phyloP scores from a whole-genome alignment of 2,329 filamentous ascomycete genomes.

The Calonectria pauciramosa region DNA sequence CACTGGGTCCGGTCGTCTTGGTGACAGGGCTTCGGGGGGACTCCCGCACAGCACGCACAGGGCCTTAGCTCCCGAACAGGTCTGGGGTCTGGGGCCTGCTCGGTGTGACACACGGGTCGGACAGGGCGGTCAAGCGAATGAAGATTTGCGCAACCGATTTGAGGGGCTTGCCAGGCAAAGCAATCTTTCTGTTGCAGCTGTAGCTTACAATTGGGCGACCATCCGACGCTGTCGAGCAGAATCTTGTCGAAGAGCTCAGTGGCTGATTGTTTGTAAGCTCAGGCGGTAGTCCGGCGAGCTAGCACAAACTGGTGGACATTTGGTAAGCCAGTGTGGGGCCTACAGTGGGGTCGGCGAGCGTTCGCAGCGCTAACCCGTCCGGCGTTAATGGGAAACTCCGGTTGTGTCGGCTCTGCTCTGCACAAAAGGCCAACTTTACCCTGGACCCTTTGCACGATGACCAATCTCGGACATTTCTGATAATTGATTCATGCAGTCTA shows the following conservation, averaged over 20 bases:
- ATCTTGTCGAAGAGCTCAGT: conserved; percentile 20
- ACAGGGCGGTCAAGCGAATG: not conserved
- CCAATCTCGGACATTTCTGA: not conserved
- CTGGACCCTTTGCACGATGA: not conserved
- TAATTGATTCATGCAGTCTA: not conserved
- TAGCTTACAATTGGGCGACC: conserved; percentile 27
- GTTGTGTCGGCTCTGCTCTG: not conserved
- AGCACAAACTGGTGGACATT: conserved; percentile 23
- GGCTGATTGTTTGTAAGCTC: conserved; percentile 22
- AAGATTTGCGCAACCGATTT: not conserved
- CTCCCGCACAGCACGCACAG: not conserved
- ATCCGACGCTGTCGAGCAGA: conserved; percentile 18
- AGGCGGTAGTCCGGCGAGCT: conserved; percentile 12
- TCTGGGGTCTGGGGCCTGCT: not conserved
- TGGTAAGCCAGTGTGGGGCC: conserved; percentile 8
- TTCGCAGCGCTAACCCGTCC: conserved; percentile 9
- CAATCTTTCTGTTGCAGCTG: not conserved
- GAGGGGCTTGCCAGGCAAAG: not conserved
- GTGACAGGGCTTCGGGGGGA: not conserved
- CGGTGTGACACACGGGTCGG: conserved; percentile 4
- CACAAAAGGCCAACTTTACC: conserved; percentile 14
- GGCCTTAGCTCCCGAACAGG: not conserved
- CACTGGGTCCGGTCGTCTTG: conserved; percentile 10
- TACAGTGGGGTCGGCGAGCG: conserved; percentile 2
- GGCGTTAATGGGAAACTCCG: conserved; percentile 26